Percentiles rank a stretch among this genome's conserved stretches.
phyloP scores from a whole-genome alignment of 805 yeast species.

The Blastobotrys parvus region DNA sequence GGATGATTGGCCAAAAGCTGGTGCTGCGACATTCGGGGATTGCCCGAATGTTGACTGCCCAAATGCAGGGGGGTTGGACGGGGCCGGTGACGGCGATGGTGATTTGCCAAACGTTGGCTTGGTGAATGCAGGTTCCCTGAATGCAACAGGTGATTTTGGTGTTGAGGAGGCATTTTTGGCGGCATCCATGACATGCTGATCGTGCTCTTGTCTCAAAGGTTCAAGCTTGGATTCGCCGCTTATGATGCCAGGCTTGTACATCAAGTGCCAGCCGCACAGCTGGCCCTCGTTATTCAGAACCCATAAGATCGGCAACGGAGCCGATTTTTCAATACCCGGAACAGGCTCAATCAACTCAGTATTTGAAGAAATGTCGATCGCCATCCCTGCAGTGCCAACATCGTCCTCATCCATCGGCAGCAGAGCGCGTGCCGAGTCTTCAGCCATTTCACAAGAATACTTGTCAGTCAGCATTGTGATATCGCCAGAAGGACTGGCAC shows the following conservation, averaged over 20 bases:
- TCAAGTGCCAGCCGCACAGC: conserved; percentile 56
- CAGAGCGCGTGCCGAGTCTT: conserved; percentile 66
- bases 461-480: conserved; percentile 37
- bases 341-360: conserved; percentile 45
- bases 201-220: conserved; percentile 1
- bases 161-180: conserved; percentile 2
- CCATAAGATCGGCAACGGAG: conserved; percentile 59
- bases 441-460: conserved; percentile 39
- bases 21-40: conserved; percentile 9
- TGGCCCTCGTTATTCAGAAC: conserved; percentile 55
- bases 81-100: background rate
- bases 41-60: conserved; percentile 21
- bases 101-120: background rate
- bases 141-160: too few species aligned
- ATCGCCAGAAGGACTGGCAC: conserved; percentile 62
- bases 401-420: conserved; percentile 63
- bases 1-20: conserved; percentile 6
- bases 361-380: conserved; percentile 46
- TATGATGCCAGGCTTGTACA: conserved; percentile 45
- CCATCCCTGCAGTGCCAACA: conserved; percentile 62
- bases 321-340: conserved; percentile 46
- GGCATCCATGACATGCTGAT: conserved; percentile 1
- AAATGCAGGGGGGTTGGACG: conserved; percentile 8
- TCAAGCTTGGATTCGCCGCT: conserved; percentile 7
- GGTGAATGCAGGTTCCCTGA: background rate